Conservation (phyloP, 768 basidiomycete species). For the Leccinum boreale region DNA sequence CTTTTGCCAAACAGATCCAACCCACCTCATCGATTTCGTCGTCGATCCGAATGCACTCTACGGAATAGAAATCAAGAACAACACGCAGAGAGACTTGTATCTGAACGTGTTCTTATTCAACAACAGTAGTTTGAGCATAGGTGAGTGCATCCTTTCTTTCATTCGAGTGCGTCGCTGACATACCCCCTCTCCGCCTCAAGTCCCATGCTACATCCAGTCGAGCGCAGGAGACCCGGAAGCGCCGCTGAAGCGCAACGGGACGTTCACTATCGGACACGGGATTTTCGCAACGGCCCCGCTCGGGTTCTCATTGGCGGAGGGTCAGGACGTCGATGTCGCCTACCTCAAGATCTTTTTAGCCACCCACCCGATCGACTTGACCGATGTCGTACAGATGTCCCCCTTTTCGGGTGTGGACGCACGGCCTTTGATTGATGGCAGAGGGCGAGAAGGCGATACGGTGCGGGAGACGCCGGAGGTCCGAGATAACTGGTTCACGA, state of each 20-base stretch:
- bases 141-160: neutral
- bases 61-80: conserved; percentile 8
- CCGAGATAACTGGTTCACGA: neutral
- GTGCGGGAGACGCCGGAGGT: neutral
- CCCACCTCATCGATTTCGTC: neutral
- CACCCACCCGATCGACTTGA: neutral
- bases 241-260: neutral
- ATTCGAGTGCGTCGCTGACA: neutral
- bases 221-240: neutral
- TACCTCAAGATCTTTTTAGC: neutral
- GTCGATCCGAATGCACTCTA: neutral
- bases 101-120: neutral
- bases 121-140: neutral
- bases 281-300: neutral
- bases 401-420: conserved; percentile 13
- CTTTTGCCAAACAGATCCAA: neutral
- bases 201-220: neutral
- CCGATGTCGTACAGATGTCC: neutral
- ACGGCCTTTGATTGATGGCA: neutral
- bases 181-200: neutral
- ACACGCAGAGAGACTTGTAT: neutral
- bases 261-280: neutral
- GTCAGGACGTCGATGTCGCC: neutral
- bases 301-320: neutral
- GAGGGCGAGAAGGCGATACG: neutral